phyloP scores from a whole-genome alignment of 352 stramenopile genomes.

The Phytophthora idaei region DNA sequence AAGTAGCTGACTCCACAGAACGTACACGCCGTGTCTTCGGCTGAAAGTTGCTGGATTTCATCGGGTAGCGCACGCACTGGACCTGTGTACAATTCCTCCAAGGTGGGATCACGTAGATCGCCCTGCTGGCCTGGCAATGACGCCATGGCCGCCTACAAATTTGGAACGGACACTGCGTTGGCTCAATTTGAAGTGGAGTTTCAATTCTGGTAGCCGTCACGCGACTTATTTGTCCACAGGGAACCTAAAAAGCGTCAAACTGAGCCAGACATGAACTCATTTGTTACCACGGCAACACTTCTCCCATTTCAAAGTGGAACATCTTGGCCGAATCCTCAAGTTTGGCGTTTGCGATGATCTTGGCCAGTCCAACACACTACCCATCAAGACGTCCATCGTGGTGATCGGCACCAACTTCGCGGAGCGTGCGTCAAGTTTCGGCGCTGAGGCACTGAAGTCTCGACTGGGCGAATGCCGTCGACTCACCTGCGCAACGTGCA shows the following conservation, averaged over 20 bases:
- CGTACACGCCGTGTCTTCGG: slow-evolving; percentile 80
- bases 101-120: slow-evolving; percentile 66
- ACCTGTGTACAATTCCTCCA: slow-evolving; percentile 71
- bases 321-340: slow-evolving; percentile 52
- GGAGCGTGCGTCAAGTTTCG: too few species aligned
- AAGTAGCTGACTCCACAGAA: slow-evolving; percentile 90
- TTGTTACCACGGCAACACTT: slow-evolving; percentile 51
- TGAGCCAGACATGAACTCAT: neutral
- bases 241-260: neutral
- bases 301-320: slow-evolving; percentile 50
- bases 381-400: too few species aligned
- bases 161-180: slow-evolving; percentile 1
- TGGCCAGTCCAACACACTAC: slow-evolving; percentile 25
- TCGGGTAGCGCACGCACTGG: slow-evolving; percentile 59
- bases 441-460: too few species aligned
- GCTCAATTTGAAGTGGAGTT: slow-evolving; percentile 16
- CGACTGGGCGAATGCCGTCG: too few species aligned
- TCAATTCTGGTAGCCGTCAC: neutral
- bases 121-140: slow-evolving; percentile 5
- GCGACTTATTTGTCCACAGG: too few species aligned
- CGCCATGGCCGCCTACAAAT: slow-evolving; percentile 6
- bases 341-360: slow-evolving; percentile 42
- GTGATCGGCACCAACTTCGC: too few species aligned
- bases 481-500: too few species aligned
- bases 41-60: slow-evolving; percentile 70